Conservation (phyloP, 352 stramenopile genomes). For the Pythium folliculosum region DNA sequence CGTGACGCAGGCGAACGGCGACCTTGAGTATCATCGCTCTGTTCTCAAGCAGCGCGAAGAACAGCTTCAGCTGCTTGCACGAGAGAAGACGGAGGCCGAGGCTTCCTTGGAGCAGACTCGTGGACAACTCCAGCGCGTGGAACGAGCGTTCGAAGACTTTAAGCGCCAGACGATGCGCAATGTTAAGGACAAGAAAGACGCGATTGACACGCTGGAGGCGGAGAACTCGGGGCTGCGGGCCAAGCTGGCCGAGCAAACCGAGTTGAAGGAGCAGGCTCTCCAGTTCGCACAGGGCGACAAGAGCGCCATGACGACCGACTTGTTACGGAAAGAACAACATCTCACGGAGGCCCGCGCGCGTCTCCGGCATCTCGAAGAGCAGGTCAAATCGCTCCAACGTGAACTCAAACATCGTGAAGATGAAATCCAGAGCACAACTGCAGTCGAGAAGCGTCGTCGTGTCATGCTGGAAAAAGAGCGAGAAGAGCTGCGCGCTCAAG, state of each 20-base stretch:
- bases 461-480: constrained; percentile 14
- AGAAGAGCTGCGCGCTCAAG: constrained; percentile 18
- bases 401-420: constrained; percentile 24
- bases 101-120: constrained; percentile 26
- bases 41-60: constrained; percentile 17
- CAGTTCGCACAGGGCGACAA: constrained; percentile 31
- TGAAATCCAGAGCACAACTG: constrained; percentile 1
- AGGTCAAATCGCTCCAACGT: constrained; percentile 23
- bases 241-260: constrained; percentile 23
- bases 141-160: constrained; percentile 35
- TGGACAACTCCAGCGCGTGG: constrained; percentile 25
- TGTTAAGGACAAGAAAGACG: constrained; percentile 42
- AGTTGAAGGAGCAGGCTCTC: constrained; percentile 25
- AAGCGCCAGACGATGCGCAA: constrained; percentile 56
- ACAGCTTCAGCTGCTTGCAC: background rate
- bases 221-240: constrained; percentile 27
- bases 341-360: constrained; percentile 21
- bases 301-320: constrained; percentile 21
- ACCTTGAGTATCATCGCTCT: constrained; percentile 22
- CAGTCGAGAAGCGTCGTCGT: constrained; percentile 16
- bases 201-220: constrained; percentile 45
- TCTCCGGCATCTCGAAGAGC: constrained; percentile 28
- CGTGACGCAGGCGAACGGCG: constrained; percentile 7
- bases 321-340: constrained; percentile 29
- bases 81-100: constrained; percentile 14